Evolutionary conservation across 495 filamentous ascomycete species (phyloP).

Genomic region (Lentithecium fluviatile): DNA sequence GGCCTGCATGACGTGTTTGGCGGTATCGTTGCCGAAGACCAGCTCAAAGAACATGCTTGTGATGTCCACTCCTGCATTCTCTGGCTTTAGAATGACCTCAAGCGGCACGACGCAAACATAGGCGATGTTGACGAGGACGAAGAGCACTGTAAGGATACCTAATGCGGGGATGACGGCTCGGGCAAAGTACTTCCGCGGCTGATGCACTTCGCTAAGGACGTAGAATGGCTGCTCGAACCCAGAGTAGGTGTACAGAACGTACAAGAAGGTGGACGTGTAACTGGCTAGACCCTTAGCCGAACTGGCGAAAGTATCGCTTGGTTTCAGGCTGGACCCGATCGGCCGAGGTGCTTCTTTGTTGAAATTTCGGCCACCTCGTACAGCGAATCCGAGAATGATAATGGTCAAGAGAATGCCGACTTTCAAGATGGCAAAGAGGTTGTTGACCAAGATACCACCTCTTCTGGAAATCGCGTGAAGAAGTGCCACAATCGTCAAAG

Average conservation of each 20-base stretch:
- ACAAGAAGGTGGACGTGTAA: slow-evolving; percentile 53
- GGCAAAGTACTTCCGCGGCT: slow-evolving; percentile 62
- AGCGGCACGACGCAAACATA: slow-evolving; percentile 70
- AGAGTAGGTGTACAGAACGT: slow-evolving; percentile 67
- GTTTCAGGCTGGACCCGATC: no score
- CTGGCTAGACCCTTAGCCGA: slow-evolving; percentile 12
- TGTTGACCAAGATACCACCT: slow-evolving; percentile 51
- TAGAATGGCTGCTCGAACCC: slow-evolving; percentile 65
- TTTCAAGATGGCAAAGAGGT: slow-evolving; percentile 53
- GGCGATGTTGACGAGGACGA: slow-evolving; percentile 69
- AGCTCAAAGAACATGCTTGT: slow-evolving; percentile 35
- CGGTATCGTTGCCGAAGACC: slow-evolving; percentile 27
- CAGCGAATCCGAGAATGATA: slow-evolving; percentile 46
- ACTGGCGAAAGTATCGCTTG: slow-evolving; percentile 51
- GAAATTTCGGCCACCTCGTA: slow-evolving; percentile 49
- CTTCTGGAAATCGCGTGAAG: slow-evolving; percentile 51
- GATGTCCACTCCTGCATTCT: slow-evolving; percentile 23
- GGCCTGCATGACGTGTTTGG: slow-evolving; percentile 37
- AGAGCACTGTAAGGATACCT: slow-evolving; percentile 59
- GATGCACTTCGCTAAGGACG: slow-evolving; percentile 53
- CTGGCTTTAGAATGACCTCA: slow-evolving; percentile 50
- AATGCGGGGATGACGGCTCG: slow-evolving; percentile 65
- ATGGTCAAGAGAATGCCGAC: slow-evolving; percentile 47
- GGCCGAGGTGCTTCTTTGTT: no score
- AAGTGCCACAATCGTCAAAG: slow-evolving; percentile 46